Evolutionary conservation across 2,329 filamentous ascomycete genomes (phyloP), one percentile per base, ranked within the genome.

Genomic region (Falciphora oryzae): DNA sequence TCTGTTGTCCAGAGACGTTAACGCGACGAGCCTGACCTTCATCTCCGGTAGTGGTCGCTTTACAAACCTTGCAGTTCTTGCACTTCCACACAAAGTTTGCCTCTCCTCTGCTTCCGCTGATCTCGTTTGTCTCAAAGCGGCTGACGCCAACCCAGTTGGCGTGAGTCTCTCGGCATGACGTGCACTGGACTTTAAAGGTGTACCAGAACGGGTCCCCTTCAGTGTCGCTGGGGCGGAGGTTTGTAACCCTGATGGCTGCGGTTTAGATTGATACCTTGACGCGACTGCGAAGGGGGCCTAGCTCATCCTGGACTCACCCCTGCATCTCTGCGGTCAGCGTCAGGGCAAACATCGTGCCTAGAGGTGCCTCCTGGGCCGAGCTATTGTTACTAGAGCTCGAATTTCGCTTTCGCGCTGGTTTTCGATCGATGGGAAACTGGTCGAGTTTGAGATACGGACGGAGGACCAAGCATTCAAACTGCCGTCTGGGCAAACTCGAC

Each of bases 51-150:
- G 7, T 29, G 5, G 6, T 29, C 6, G 29, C 29, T 58, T 22
- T 8, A 58, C 22, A 18, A 70, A 95, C 93, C 86, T 95, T 96
- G 88, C 95, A 99, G 75, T 95, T 94, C 78, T 96, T 97, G 84
- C 95, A 99, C 76, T 88, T 93, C 94, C 95, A 99, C n/a, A 99
- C 95, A 77, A 99, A 99, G 77, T 98, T 98, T 67, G 95, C 95
- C 77, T 98, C 93, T 69, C 95, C 95, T 72, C 92, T 86, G 76
- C 93, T 97, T 50, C 93, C 93, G 68, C 92, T 95, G 76, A 97
- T 88, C 69, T 97, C 93, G 74, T 96, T 93, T 72, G 82, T 84
- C 74, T 98, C 94, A 81, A 96, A 96, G 68, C 94, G 90, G 78
- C 85, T 97, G 68, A 98, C 86, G 65, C 88, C 89, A 63, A 99